Evolutionary conservation across 352 stramenopile species (phyloP).

Genomic region (Phytophthora foliorum): DNA sequence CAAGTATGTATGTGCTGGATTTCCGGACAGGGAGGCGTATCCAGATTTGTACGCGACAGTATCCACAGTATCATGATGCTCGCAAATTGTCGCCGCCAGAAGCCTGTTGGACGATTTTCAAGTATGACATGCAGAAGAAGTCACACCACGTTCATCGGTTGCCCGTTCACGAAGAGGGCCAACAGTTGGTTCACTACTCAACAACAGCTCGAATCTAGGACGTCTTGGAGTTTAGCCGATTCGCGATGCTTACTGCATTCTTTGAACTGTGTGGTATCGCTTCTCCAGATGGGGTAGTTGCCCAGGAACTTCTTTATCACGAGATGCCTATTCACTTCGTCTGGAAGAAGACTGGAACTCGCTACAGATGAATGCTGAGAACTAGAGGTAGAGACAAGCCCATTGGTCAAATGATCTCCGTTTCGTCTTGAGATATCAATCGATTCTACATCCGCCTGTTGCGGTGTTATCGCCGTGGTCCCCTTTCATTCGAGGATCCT

Average conservation of each 20-base stretch:
- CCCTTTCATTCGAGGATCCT: not conserved
- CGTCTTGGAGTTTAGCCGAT: not conserved
- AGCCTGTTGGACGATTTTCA: conserved; percentile 16
- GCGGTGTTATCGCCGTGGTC: not conserved
- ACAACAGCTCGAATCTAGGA: not conserved
- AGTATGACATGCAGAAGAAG: conserved; percentile 13
- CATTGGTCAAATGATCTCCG: conserved; percentile 12
- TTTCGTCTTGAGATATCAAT: conserved; percentile 1
- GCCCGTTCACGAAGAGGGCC: not conserved
- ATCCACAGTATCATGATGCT: conserved; percentile 8
- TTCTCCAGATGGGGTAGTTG: not conserved
- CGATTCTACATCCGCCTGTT: conserved; percentile 9
- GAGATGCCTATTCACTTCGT: conserved; percentile 14
- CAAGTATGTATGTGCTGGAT: conserved; percentile 32
- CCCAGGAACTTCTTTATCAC: conserved; percentile 2
- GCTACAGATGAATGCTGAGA: not conserved
- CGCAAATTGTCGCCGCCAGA: conserved; percentile 7
- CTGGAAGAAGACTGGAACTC: not conserved
- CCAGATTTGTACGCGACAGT: conserved; percentile 14
- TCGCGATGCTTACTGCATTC: not conserved
- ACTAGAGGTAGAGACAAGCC: not conserved
- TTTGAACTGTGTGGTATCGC: not conserved
- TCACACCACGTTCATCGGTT: conserved; percentile 1
- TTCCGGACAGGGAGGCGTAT: conserved; percentile 16
- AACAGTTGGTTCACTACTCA: not conserved